phyloP scores from a whole-genome alignment of 164 flowering plant species.

The Paratinospora sagittata region DNA sequence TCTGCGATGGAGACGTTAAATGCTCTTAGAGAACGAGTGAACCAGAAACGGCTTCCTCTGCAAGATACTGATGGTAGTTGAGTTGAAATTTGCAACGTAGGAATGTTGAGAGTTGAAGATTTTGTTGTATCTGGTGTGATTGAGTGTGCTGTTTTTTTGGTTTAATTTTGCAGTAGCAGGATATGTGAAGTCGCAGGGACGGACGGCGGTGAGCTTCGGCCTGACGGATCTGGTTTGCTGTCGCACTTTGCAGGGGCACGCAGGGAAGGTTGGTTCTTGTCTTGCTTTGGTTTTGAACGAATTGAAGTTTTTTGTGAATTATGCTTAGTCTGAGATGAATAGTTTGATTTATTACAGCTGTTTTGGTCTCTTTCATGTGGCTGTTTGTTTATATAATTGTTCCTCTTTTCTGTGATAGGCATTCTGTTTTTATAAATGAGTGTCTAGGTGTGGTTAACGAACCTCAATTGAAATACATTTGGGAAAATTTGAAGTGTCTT shows the following conservation, averaged over 20 bases:
- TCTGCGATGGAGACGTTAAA: slow-evolving; percentile 62
- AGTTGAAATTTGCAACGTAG: neutral
- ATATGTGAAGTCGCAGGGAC: slow-evolving; percentile 60
- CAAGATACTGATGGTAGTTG: slow-evolving; percentile 75
- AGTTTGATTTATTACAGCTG: neutral
- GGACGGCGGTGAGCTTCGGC: slow-evolving; percentile 59
- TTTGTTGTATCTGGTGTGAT: neutral
- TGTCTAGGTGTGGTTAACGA: neutral
- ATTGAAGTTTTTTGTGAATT: too few species aligned
- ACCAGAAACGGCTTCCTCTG: slow-evolving; percentile 64
- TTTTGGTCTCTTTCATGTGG: neutral
- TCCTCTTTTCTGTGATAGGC: neutral
- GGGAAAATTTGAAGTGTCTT: neutral
- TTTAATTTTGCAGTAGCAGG: slow-evolving; percentile 53
- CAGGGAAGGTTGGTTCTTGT: slow-evolving; percentile 58
- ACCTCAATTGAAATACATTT: neutral
- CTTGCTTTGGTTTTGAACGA: neutral
- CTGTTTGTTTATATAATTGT: neutral
- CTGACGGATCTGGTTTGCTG: slow-evolving; percentile 94
- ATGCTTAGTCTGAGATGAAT: neutral
- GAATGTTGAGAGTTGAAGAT: neutral
- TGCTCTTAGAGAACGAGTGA: slow-evolving; percentile 58
- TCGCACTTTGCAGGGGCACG: slow-evolving; percentile 85
- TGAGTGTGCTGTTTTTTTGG: neutral
- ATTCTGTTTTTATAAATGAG: too few species aligned